Evolutionary conservation across 2,329 filamentous ascomycete species (phyloP).

Genomic region (Curvularia sp.): DNA sequence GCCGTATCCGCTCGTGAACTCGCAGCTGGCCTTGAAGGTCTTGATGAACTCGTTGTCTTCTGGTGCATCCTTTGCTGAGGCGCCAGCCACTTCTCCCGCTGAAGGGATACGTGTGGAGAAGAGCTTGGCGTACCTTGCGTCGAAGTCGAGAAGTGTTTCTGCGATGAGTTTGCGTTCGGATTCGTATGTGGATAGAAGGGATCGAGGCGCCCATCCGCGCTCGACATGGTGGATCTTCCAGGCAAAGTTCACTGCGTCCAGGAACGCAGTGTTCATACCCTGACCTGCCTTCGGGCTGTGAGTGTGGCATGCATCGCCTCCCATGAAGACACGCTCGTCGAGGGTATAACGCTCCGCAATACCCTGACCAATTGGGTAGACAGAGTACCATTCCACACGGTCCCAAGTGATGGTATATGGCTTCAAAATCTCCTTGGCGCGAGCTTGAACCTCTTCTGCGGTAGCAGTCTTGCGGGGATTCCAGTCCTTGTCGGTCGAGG

Average conservation of each 20-base stretch:
- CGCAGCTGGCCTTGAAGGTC: conserved; percentile 89
- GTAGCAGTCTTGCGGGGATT: conserved; percentile 67
- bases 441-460: conserved; percentile 64
- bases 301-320: conserved; percentile 69
- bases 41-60: conserved; percentile 80
- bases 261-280: conserved; percentile 68
- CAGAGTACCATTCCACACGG: conserved; percentile 70
- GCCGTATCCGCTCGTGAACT: conserved; percentile 91
- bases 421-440: conserved; percentile 64
- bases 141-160: conserved; percentile 83
- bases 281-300: conserved; percentile 70
- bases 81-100: conserved; percentile 74
- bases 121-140: conserved; percentile 86
- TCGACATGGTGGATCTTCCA: conserved; percentile 97
- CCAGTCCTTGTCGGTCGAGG: conserved; percentile 67
- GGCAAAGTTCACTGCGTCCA: conserved; percentile 80
- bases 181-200: conserved; percentile 84
- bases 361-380: conserved; percentile 70
- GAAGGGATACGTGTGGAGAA: conserved; percentile 82
- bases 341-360: conserved; percentile 70
- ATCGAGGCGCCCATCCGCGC: conserved; percentile 76
- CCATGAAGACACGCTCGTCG: conserved; percentile 71
- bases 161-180: conserved; percentile 83
- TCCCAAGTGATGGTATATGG: conserved; percentile 69
- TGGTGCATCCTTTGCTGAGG: conserved; percentile 49